phyloP scores from a whole-genome alignment of 2,329 filamentous ascomycete species.

The Sporothrix dimorphospora region DNA sequence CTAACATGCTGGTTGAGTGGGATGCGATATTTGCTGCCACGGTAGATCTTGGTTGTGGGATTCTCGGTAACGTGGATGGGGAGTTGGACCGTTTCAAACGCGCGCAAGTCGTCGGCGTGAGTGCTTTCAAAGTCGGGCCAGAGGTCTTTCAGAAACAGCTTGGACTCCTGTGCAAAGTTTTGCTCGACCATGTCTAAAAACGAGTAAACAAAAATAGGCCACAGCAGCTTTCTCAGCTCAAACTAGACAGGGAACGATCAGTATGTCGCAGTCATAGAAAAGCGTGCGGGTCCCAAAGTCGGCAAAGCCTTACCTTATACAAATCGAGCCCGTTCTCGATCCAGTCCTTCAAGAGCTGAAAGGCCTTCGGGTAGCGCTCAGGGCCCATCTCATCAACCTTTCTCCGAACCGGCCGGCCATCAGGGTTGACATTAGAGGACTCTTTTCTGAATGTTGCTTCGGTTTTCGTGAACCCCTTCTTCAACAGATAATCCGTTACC shows the following conservation, averaged over 20 bases:
- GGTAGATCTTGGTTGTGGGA: slow-evolving; percentile 76
- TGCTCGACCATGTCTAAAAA: slow-evolving; percentile 79
- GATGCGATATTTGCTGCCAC: slow-evolving; percentile 83
- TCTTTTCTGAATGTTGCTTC: slow-evolving; percentile 92
- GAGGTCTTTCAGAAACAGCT: slow-evolving; percentile 71
- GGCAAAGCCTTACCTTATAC: slow-evolving; percentile 70
- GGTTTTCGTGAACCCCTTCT: slow-evolving; percentile 91
- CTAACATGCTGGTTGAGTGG: slow-evolving; percentile 86
- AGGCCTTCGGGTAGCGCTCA: slow-evolving; percentile 77
- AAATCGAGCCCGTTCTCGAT: slow-evolving; percentile 90
- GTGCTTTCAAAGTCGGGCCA: slow-evolving; percentile 71
- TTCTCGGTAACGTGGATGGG: slow-evolving; percentile 80
- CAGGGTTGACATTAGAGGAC: slow-evolving; percentile 78
- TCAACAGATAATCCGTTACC: slow-evolving; percentile 92
- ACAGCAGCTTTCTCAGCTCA: slow-evolving; percentile 83
- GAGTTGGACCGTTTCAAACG: slow-evolving; percentile 72
- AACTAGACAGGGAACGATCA: slow-evolving; percentile 55
- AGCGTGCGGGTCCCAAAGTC: background rate
- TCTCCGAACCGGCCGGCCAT: slow-evolving; percentile 72
- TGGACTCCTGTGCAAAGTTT: slow-evolving; percentile 71
- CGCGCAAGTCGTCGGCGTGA: slow-evolving; percentile 78
- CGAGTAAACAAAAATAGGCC: slow-evolving; percentile 94
- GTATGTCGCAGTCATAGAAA: background rate
- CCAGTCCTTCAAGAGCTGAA: slow-evolving; percentile 74
- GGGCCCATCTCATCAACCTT: slow-evolving; percentile 71